Conservation (phyloP, 306 rosid species). For the Castanospermum australe region DNA sequence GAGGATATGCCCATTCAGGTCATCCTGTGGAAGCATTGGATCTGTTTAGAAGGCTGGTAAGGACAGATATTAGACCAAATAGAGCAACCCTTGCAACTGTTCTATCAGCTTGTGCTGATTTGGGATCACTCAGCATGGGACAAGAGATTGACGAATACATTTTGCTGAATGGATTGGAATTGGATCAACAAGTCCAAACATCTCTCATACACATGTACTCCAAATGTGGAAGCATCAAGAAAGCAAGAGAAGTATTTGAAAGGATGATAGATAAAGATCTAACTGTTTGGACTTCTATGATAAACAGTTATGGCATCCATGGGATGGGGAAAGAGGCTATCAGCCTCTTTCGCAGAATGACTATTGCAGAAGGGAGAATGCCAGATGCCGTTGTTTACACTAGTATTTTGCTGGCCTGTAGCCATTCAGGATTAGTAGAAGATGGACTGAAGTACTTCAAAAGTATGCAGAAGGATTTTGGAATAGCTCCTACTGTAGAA, state of each 20-base stretch:
- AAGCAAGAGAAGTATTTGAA: constrained; percentile 50
- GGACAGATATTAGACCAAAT: constrained; percentile 35
- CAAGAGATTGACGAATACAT: constrained; percentile 63
- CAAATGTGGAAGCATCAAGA: constrained; percentile 57
- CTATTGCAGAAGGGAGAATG: constrained; percentile 27
- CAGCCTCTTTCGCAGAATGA: constrained; percentile 53
- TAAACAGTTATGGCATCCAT: constrained; percentile 62
- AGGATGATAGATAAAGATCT: constrained; percentile 52
- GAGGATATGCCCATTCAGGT: constrained; percentile 39
- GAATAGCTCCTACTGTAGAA: constrained; percentile 54
- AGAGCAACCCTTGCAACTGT: constrained; percentile 34
- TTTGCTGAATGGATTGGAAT: constrained; percentile 45
- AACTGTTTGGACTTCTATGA: constrained; percentile 64
- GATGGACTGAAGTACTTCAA: constrained; percentile 58
- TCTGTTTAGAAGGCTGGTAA: constrained; percentile 36
- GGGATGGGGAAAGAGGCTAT: constrained; percentile 66
- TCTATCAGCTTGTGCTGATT: constrained; percentile 52
- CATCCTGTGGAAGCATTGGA: constrained; percentile 41
- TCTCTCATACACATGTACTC: constrained; percentile 81
- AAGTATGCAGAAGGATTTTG: constrained; percentile 57
- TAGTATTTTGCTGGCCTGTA: constrained; percentile 56
- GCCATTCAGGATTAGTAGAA: constrained; percentile 73
- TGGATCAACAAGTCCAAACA: constrained; percentile 50
- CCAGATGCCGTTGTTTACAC: constrained; percentile 68
- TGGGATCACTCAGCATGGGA: constrained; percentile 47